Evolutionary conservation across 2,329 filamentous ascomycete genomes (phyloP), one percentile per base, ranked within the genome.

Genomic region (Sclerotinia trifoliorum): DNA sequence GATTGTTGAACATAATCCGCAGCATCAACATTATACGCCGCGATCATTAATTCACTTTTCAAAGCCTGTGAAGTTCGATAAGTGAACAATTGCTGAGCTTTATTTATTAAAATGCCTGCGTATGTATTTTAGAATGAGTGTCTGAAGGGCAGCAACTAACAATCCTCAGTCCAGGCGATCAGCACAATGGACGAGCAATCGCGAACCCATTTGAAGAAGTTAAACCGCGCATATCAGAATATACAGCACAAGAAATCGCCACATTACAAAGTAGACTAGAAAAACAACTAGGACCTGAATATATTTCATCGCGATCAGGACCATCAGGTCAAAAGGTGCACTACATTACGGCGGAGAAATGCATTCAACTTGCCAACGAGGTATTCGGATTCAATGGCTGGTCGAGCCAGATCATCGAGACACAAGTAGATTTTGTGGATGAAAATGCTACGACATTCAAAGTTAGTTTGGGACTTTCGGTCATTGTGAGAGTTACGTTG

Each of bases 301-400:
- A 96, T 78, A 92, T 99, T 69, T 98, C 94, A 2, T 87, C 92
- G 54, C 86, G 95, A 75, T 84, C 90, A 19, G 95, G 95, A 2
- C 90, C 93, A 17, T 90, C 89, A 13, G 94, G 94, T 62, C 87
- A 90, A 72, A 94, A 91, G 77, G 91, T 99, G 24, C 93, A 96
- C 78, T 99, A 99, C 80, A 84, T 99, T 64, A 88, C 93, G n/a
- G 94, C 93, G 1, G 94, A 98, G 77, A 99, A 99, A 81, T 94
- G 91, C 77, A 99, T 99, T 78, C 91, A 92, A 68, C 89, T 97
- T 65, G 94, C 94, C 66, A 97, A 97, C 76, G 92, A 97, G 78
- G 89, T 97, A 0, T 97, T 97, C 80, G 94, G 94, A 13, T 97
- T 97, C 83, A 97, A 97, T 80, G 94, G 94, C 75, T 99, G 95